A percentile compares a stretch with the other conserved stretches of the same genome.
Evolutionary conservation across 495 filamentous ascomycete genomes (phyloP).

Genomic region (Aspergillus taichungensis): DNA sequence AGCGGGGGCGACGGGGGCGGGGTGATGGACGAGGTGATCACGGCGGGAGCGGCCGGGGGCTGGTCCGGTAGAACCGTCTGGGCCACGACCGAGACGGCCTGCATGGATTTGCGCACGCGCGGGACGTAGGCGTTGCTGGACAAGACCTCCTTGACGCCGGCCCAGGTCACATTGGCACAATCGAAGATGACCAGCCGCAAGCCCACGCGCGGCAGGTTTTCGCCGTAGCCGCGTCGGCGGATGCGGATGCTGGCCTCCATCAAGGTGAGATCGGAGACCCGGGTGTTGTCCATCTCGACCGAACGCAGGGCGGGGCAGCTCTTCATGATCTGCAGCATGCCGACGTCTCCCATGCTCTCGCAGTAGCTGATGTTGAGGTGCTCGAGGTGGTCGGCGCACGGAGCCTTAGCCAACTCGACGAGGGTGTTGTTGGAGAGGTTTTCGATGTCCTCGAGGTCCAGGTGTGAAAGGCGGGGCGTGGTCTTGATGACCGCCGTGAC

Average conservation of each 20-base stretch:
- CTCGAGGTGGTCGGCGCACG: constrained; percentile 59
- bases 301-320: constrained; percentile 57
- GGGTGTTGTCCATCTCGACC: constrained; percentile 90
- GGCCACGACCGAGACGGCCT: constrained; percentile 20
- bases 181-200: constrained; percentile 83
- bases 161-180: constrained; percentile 85
- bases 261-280: constrained; percentile 78
- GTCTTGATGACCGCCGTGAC: constrained; percentile 66
- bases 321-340: constrained; percentile 78
- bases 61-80: constrained; percentile 22
- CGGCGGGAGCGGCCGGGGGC: constrained; percentile 18
- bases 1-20: constrained; percentile 22
- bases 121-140: constrained; percentile 68
- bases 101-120: constrained; percentile 21
- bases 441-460: constrained; percentile 82
- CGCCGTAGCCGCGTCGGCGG: constrained; percentile 51
- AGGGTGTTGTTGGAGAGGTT: constrained; percentile 67
- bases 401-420: constrained; percentile 61
- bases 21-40: constrained; percentile 26
- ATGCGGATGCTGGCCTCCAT: constrained; percentile 75
- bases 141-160: constrained; percentile 77
- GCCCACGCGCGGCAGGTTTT: constrained; percentile 47
- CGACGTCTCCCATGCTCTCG: constrained; percentile 72
- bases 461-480: constrained; percentile 65
- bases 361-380: constrained; percentile 88